Conservation (phyloP, 805 yeast species). For the Yamadazyma akitaensis region DNA sequence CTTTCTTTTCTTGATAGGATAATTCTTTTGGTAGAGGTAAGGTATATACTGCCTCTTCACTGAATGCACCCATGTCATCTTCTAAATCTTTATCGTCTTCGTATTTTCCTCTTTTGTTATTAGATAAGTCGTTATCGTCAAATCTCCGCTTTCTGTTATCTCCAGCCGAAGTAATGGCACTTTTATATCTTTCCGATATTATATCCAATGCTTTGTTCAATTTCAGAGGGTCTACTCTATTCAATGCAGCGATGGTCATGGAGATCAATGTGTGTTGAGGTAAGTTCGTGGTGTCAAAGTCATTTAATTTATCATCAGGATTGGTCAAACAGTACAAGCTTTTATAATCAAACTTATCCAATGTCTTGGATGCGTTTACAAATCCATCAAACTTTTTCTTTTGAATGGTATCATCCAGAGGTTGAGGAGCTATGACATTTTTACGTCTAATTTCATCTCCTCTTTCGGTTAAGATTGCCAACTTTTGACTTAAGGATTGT, state of each 20-base stretch:
- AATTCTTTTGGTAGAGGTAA: slow-evolving; percentile 58
- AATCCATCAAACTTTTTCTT: slow-evolving; percentile 45
- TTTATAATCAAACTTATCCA: slow-evolving; percentile 45
- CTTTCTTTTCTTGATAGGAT: slow-evolving; percentile 51
- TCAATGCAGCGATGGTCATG: slow-evolving; percentile 66
- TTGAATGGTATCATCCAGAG: slow-evolving; percentile 28
- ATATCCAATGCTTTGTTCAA: slow-evolving; percentile 68
- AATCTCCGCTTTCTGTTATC: slow-evolving; percentile 3
- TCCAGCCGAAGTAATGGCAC: slow-evolving; percentile 19
- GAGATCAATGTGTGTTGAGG: slow-evolving; percentile 61
- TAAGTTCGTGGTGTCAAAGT: slow-evolving; percentile 67
- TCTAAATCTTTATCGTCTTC: slow-evolving; percentile 27
- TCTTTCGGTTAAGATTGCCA: slow-evolving; percentile 27
- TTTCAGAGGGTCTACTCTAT: slow-evolving; percentile 47
- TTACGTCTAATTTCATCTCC: slow-evolving; percentile 42
- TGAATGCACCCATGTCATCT: slow-evolving; percentile 20
- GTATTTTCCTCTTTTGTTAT: slow-evolving; percentile 11
- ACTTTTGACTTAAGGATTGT: slow-evolving; percentile 24
- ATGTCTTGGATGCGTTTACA: slow-evolving; percentile 26
- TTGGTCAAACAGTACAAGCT: slow-evolving; percentile 66
- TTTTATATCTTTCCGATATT: slow-evolving; percentile 61
- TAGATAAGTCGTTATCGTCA: slow-evolving; percentile 3
- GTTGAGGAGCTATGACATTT: slow-evolving; percentile 27
- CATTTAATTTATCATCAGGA: slow-evolving; percentile 54
- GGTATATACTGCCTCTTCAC: slow-evolving; percentile 43